These are phyloP conservation scores for Melaleuca alternifolia DNA, from an alignment of 345 rosid genomes.

Conservation along the genomic window DNA sequence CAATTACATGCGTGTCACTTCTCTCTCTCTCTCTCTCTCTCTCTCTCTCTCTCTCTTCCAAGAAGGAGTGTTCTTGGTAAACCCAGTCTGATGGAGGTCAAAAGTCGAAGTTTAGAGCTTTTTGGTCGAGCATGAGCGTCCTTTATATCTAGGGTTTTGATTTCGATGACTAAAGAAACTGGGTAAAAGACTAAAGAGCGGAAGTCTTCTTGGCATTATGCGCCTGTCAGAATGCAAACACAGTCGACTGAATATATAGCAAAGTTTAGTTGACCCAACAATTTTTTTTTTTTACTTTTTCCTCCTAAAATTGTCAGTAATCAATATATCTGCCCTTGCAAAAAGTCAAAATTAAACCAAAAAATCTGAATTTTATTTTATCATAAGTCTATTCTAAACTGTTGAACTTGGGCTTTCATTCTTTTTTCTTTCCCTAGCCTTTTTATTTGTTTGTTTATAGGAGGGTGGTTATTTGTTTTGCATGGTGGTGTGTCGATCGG, in stretches of 20 bases:
- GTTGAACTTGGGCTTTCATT: no score
- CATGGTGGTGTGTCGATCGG: not conserved
- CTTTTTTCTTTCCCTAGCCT: no score
- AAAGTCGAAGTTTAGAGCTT: not conserved
- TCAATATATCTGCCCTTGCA: not conserved
- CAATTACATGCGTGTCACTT: not conserved
- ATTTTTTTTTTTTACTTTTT: not conserved
- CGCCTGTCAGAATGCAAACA: not conserved
- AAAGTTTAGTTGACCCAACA: not conserved
- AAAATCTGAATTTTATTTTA: not conserved
- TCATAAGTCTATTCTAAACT: no score
- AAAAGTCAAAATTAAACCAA: not conserved
- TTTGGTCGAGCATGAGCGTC: not conserved
- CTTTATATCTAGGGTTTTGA: not conserved
- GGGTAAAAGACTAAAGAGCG: not conserved
- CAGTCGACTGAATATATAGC: not conserved
- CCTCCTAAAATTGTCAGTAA: not conserved
- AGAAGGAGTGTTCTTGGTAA: not conserved
- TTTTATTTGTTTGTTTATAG: not conserved
- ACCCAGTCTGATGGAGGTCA: not conserved
- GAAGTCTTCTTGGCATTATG: not conserved
- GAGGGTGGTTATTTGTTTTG: not conserved
- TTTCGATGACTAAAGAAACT: not conserved
- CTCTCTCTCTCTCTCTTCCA: not conserved
- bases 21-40: not conserved